phyloP scores from a whole-genome alignment of 2,329 filamentous ascomycete genomes.

The Pyricularia pennisetigena region DNA sequence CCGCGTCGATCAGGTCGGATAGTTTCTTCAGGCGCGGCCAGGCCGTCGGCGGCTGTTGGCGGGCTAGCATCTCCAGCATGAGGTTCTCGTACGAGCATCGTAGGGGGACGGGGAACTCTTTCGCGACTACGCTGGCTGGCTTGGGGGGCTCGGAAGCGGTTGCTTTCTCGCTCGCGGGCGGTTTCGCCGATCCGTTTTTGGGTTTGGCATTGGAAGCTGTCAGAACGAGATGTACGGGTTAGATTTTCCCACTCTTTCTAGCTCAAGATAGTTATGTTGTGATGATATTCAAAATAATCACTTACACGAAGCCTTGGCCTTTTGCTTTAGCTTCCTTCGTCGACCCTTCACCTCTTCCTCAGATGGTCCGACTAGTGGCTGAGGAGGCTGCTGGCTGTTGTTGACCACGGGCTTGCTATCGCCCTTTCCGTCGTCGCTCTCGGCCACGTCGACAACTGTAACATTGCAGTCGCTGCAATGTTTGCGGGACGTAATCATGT shows the following conservation, averaged over 20 bases:
- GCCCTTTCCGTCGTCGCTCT: neutral
- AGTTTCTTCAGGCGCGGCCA: neutral
- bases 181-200: neutral
- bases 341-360: neutral
- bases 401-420: neutral
- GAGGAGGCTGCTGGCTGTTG: neutral
- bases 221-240: neutral
- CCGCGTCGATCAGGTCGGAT: neutral
- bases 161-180: neutral
- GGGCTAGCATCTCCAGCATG: neutral
- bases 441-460: neutral
- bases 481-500: neutral
- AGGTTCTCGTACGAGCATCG: neutral
- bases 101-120: neutral
- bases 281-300: neutral
- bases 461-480: neutral
- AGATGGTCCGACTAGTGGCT: neutral
- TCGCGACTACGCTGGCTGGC: neutral
- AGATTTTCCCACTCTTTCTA: neutral
- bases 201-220: neutral
- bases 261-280: neutral
- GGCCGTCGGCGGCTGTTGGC: neutral
- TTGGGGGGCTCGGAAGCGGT: neutral
- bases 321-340: neutral
- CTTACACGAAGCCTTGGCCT: neutral